Evolutionary conservation across 257 asterid genomes (phyloP).

Genomic region (Craterostigma plantagineum): DNA sequence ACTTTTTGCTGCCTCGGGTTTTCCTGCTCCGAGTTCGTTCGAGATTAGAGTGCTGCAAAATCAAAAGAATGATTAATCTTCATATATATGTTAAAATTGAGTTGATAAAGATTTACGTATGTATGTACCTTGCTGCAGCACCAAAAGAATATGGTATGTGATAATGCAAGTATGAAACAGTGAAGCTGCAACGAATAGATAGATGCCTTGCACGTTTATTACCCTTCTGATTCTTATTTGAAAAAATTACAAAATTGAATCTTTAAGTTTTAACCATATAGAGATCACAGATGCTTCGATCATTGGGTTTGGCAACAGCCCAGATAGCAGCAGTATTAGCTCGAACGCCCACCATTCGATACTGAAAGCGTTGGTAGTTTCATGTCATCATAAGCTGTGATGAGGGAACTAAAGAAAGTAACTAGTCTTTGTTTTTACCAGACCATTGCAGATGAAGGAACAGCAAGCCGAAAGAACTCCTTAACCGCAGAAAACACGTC

Average conservation of each 20-base stretch:
- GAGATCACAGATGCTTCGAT: slow-evolving; percentile 62
- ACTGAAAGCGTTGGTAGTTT: slow-evolving; percentile 15
- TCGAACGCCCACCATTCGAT: slow-evolving; percentile 83
- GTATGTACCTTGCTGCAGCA: slow-evolving; percentile 58
- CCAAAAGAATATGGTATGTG: slow-evolving; percentile 38
- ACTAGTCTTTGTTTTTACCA: slow-evolving; percentile 28
- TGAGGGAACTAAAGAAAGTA: neutral
- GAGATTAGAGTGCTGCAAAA: slow-evolving; percentile 66
- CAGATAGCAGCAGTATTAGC: slow-evolving; percentile 47
- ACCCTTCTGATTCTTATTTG: neutral
- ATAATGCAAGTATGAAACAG: slow-evolving; percentile 19
- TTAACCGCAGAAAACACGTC: slow-evolving; percentile 24
- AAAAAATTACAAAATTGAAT: too few species aligned
- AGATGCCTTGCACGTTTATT: neutral
- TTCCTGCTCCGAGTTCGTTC: slow-evolving; percentile 80
- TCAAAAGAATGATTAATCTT: slow-evolving; percentile 6
- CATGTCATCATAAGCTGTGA: neutral
- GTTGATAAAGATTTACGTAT: neutral
- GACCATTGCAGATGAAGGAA: slow-evolving; percentile 77
- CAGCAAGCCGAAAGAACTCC: slow-evolving; percentile 49
- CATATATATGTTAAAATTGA: neutral
- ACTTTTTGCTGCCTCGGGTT: slow-evolving; percentile 33
- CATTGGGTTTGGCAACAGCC: slow-evolving; percentile 65
- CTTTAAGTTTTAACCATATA: slow-evolving; percentile 26
- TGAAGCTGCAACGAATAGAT: slow-evolving; percentile 19